These are phyloP conservation scores for Boletus sp. DNA, from an alignment of 768 basidiomycete genomes.

Conservation along the genomic window DNA sequence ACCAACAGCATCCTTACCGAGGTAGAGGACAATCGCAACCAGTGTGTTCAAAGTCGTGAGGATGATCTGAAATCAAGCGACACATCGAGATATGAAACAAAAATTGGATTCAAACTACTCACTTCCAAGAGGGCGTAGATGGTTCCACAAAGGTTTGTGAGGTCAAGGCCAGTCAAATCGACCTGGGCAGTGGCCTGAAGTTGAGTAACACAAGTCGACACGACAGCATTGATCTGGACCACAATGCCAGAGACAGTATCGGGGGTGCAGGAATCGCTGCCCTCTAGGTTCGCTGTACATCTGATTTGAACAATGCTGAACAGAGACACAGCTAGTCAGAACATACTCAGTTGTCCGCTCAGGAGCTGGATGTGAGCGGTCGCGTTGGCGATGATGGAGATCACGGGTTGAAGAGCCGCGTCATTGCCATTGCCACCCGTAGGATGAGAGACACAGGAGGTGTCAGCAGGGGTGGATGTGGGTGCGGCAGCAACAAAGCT, in stretches of 20 bases:
- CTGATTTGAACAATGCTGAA: neutral
- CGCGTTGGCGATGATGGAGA: slow-evolving; percentile 12
- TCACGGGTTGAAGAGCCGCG: slow-evolving; percentile 10
- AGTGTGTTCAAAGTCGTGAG: slow-evolving; percentile 2
- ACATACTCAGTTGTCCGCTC: slow-evolving; percentile 8
- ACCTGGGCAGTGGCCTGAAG: slow-evolving; percentile 7
- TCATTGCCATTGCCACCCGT: slow-evolving; percentile 4
- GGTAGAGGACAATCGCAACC: neutral
- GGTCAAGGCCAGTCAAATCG: slow-evolving; percentile 9
- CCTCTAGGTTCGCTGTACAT: neutral
- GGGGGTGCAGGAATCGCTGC: slow-evolving; percentile 4
- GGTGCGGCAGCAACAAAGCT: slow-evolving; percentile 10
- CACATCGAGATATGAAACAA: neutral
- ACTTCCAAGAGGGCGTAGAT: slow-evolving; percentile 8
- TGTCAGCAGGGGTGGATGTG: neutral
- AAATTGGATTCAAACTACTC: neutral
- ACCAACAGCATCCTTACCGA: slow-evolving; percentile 1
- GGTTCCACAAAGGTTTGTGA: neutral
- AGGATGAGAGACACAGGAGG: slow-evolving; percentile 2
- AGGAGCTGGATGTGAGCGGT: slow-evolving; percentile 5
- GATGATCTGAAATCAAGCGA: neutral
- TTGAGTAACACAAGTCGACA: slow-evolving; percentile 3
- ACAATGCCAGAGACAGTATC: slow-evolving; percentile 7
- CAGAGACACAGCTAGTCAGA: neutral
- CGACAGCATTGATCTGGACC: slow-evolving; percentile 11